These are phyloP conservation scores for Pyrenula aspistea DNA, from an alignment of 495 filamentous ascomycete genomes.

Conservation along the genomic window DNA sequence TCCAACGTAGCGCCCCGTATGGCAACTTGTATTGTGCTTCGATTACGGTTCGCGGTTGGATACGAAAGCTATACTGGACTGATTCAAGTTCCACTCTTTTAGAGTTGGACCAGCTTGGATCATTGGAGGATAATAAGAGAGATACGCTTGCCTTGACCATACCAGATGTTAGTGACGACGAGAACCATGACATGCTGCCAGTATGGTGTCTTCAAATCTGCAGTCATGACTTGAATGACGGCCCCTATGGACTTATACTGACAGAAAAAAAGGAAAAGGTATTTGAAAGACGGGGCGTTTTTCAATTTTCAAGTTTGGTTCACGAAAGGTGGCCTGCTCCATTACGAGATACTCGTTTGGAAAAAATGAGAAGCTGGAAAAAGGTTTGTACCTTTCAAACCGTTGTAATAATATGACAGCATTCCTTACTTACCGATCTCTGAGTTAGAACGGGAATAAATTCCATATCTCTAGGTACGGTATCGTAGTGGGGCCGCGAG, in stretches of 20 bases:
- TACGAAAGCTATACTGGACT: background rate
- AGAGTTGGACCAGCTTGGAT: background rate
- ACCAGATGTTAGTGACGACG: background rate
- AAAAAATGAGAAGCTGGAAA: no score
- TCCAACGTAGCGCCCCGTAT: background rate
- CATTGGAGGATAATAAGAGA: background rate
- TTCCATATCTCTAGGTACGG: no score
- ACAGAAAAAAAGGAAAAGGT: background rate
- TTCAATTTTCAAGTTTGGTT: no score
- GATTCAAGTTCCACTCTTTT: background rate
- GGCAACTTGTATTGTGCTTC: background rate
- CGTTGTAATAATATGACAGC: no score
- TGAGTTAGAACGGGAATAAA: no score
- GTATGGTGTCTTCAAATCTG: background rate
- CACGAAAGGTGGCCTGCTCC: no score
- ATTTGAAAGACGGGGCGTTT: no score
- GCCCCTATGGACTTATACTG: background rate
- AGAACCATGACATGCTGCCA: background rate
- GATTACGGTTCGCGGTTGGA: background rate
- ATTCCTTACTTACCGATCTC: no score
- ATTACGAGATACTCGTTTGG: no score
- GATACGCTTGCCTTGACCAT: background rate
- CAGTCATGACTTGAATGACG: background rate
- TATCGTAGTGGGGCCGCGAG: no score
- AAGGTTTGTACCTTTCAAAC: no score